Percentiles rank a stretch among this genome's conserved stretches.
Conservation (phyloP, 495 filamentous ascomycete genomes). For the Podospora pseudocomata region DNA sequence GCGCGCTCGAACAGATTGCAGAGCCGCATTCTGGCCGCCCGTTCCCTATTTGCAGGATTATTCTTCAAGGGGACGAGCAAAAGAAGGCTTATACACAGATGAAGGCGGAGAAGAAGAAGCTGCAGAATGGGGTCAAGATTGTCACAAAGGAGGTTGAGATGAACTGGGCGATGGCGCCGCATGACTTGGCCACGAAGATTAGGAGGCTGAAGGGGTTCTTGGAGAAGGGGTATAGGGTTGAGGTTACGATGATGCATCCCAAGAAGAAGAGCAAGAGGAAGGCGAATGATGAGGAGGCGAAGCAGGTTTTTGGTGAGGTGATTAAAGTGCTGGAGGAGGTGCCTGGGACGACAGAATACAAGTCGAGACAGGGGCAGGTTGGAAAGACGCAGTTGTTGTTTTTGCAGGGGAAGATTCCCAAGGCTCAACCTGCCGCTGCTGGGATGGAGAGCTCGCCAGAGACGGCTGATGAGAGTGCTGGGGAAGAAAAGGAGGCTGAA, state of each 20-base stretch:
- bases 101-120: constrained; percentile 23
- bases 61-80: neutral
- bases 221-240: constrained; percentile 59
- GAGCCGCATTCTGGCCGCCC: constrained; percentile 22
- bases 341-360: constrained; percentile 37
- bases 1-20: constrained; percentile 59
- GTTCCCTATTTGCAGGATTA: constrained; percentile 58
- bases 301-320: constrained; percentile 33
- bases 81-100: neutral
- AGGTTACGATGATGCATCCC: constrained; percentile 54
- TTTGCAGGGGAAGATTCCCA: constrained; percentile 33
- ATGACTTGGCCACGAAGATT: constrained; percentile 63
- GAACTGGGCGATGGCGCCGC: constrained; percentile 73
- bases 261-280: constrained; percentile 27
- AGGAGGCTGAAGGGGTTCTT: constrained; percentile 59
- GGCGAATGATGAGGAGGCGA: constrained; percentile 36
- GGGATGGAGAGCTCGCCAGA: neutral
- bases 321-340: constrained; percentile 27
- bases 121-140: constrained; percentile 22
- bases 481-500: neutral
- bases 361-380: constrained; percentile 39
- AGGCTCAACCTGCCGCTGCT: constrained; percentile 17
- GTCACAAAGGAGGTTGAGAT: constrained; percentile 65
- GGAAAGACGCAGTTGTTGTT: constrained; percentile 31
- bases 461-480: neutral